Conservation (phyloP, 2,329 filamentous ascomycete species). For the Ophiosphaerella korrae region DNA sequence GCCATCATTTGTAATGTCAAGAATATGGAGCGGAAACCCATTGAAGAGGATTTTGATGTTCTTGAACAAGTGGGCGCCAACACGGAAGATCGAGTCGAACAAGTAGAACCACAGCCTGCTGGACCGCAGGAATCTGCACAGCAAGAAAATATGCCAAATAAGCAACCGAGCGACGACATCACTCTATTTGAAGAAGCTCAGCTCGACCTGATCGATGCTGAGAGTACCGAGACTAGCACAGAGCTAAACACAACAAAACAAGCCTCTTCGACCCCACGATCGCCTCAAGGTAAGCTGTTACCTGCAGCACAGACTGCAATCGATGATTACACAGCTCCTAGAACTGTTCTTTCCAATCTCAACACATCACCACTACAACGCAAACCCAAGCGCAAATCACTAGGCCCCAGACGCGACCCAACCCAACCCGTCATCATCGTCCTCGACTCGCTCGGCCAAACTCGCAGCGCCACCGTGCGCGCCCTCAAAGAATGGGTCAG, state of each 20-base stretch:
- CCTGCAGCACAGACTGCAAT: slow-evolving; percentile 5
- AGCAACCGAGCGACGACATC: slow-evolving; percentile 13
- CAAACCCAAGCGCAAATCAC: slow-evolving; percentile 27
- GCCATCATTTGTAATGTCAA: slow-evolving; percentile 91
- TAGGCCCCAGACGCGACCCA: slow-evolving; percentile 37
- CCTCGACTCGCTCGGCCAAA: slow-evolving; percentile 78
- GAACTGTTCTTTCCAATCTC: slow-evolving; percentile 12
- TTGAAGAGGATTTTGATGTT: slow-evolving; percentile 14
- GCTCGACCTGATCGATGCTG: slow-evolving; percentile 27
- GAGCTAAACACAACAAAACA: background rate
- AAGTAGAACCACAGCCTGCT: background rate
- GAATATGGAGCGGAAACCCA: slow-evolving; percentile 56
- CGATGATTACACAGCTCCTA: slow-evolving; percentile 8
- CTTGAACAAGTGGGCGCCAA: background rate
- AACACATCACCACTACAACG: slow-evolving; percentile 20
- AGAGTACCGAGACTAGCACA: slow-evolving; percentile 8
- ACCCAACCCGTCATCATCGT: slow-evolving; percentile 73
- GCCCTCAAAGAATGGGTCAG: slow-evolving; percentile 77
- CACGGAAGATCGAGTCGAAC: background rate
- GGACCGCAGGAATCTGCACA: background rate
- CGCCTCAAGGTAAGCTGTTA: background rate
- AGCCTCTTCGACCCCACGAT: background rate
- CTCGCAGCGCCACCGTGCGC: slow-evolving; percentile 64
- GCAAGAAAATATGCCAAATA: background rate
- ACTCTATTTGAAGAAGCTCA: slow-evolving; percentile 29